A percentile compares a stretch with the other conserved stretches of the same genome.
Conservation (phyloP, 495 filamentous ascomycete species). For the Alectoria sarmentosa region DNA sequence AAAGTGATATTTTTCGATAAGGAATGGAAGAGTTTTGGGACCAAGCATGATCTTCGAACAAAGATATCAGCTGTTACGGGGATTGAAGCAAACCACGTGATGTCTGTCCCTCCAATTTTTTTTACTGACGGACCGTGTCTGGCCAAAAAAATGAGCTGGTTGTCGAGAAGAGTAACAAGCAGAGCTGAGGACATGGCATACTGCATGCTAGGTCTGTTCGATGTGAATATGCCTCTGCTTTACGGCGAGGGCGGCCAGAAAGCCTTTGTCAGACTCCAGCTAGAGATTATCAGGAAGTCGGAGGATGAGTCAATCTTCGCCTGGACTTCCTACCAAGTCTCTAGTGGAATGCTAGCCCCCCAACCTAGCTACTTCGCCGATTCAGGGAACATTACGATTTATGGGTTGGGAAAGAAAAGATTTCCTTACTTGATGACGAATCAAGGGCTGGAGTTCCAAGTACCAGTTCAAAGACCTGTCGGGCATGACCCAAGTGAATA, state of each 20-base stretch:
- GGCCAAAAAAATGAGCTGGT: slow-evolving; percentile 29
- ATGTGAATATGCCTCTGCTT: neutral
- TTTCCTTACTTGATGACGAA: neutral
- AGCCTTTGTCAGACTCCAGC: neutral
- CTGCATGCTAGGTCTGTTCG: neutral
- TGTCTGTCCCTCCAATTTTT: no score
- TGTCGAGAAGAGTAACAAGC: slow-evolving; percentile 24
- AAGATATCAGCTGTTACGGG: slow-evolving; percentile 26
- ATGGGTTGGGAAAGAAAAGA: neutral
- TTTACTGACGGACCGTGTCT: slow-evolving; percentile 11
- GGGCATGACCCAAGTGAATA: no score
- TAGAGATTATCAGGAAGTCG: neutral
- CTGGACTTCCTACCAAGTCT: neutral
- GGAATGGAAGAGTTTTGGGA: slow-evolving; percentile 30
- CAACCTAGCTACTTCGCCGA: neutral
- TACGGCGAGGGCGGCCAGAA: neutral
- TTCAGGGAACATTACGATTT: neutral
- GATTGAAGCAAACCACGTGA: slow-evolving; percentile 21
- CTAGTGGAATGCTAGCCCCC: neutral
- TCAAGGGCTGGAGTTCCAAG: neutral
- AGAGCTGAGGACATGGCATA: neutral
- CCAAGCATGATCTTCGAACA: slow-evolving; percentile 16
- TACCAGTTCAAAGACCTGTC: no score
- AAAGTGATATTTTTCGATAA: slow-evolving; percentile 31
- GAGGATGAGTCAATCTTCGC: neutral